Base-by-base conservation (phyloP, 1,139 yeast genomes). In the Yarrowia galli region DNA sequence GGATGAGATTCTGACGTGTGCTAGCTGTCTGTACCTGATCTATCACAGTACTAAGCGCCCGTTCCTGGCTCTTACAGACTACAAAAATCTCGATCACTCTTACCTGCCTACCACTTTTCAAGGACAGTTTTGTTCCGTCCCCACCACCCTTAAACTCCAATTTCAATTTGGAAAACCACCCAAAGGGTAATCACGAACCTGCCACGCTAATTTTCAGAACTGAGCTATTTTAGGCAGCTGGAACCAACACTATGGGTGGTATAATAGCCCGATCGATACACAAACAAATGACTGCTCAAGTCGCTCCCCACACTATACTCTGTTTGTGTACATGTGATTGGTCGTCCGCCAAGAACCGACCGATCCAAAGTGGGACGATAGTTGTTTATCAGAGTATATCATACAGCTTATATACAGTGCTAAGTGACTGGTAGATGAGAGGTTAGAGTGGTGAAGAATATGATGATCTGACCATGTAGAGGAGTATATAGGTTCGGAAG, bases 201-300 rank as follows among this genome's bases (percentile, higher is more conserved):
- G 61, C 61, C 61, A 54, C 61, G 61, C 61, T 54, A 54, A 25
- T 54, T 54, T 53, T 35, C 46, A 22, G 13, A 7, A 16, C 4
- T 54, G 61, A 54, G 61, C 61, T 54, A 54, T 54, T 54, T 54
- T 54, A 15, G 48, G 46, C 61, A 53, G 60, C 5, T 15, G 7
- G 40, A 49, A 18, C n/a, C 2, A 46, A 2, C 9, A 28, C 35
- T 22, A 20, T 45, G 49, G 28, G 13, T 42, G 23, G 20, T 8
- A 42, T n/a, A n/a, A 18, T n/a, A 8, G 22, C 22, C 40, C 38
- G 15, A 12, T 3, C n/a, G n/a, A n/a, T n/a, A n/a, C n/a, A n/a
- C n/a, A n/a, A n/a, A n/a, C n/a, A n/a, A n/a, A n/a, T n/a, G n/a
- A n/a, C n/a, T n/a, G n/a, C n/a, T n/a, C n/a, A n/a, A n/a, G n/a